Evolutionary conservation across 164 flowering plant species (phyloP), one percentile per base, ranked within the genome.

Genomic region (Chimonanthus praecox): DNA sequence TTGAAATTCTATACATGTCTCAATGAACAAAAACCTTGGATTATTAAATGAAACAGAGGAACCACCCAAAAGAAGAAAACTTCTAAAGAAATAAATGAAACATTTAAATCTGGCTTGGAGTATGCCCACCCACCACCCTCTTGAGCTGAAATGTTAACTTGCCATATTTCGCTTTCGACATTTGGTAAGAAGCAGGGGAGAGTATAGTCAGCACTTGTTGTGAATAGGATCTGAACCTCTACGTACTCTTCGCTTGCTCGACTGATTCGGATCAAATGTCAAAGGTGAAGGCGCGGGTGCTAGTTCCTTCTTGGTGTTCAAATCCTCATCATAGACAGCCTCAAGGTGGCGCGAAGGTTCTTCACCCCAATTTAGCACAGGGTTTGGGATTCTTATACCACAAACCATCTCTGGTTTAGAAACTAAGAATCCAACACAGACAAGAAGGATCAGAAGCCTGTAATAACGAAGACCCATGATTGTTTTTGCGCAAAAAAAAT

Each of bases 141-240:
- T 54, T 54, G 11, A 54, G 60, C n/a, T 10, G 33, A 33, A 33
- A 33, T 33, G 33, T 33, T 33, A 33, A 33, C 33, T 33, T 33
- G 33, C 33, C 33, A 33, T 33, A 33, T 33, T 33, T 33, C 6
- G 20, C 10, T 47, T 47, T 54, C 20, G 43, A 15, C 10, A 47
- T 8, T 68, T 2, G 5, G 20, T 62, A 67, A 69, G 71, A 6
- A 64, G 2, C n/a, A 13, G 16, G 16, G 11, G 16, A 10, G 60
- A 8, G 16, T 54, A 20, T 20, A n/a, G 10, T 87, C 84, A 89
- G 76, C 91, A 73, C 75, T 84, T 87, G 80, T 92, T 90, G 78
- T 92, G 97, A 71, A 92, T 92, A 6, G 97, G 97, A 70, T 92
- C 92, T 4, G 94, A 84, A 74, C 97, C 94, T 76, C 83, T 73